Conservation (phyloP, 2,329 filamentous ascomycete species). For the Laburnicola sp. region DNA sequence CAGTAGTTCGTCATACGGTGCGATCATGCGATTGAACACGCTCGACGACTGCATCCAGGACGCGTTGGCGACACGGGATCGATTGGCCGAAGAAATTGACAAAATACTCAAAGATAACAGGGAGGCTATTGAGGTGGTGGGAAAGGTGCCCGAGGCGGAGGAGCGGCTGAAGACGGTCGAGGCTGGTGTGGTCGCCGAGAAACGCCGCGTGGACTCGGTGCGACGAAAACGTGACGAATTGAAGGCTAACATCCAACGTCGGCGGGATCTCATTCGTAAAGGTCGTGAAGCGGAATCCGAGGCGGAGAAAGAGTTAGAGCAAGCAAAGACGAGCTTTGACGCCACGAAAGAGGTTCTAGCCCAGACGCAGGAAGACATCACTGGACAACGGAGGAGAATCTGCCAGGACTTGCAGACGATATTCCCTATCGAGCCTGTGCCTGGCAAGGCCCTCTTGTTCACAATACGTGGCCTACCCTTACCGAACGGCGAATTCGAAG, state of each 20-base stretch:
- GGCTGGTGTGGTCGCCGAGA: slow-evolving; percentile 63
- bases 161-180: slow-evolving; percentile 51
- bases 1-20: slow-evolving; percentile 81
- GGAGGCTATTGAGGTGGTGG: slow-evolving; percentile 40
- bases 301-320: slow-evolving; percentile 63
- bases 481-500: slow-evolving; percentile 78
- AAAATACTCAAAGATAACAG: slow-evolving; percentile 46
- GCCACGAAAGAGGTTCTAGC: slow-evolving; percentile 59
- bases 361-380: slow-evolving; percentile 66
- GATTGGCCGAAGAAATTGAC: slow-evolving; percentile 78
- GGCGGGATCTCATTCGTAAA: slow-evolving; percentile 67
- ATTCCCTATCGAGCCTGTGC: slow-evolving; percentile 75
- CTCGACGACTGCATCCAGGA: slow-evolving; percentile 91
- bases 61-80: slow-evolving; percentile 74
- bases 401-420: slow-evolving; percentile 79
- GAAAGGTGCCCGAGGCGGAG: slow-evolving; percentile 48
- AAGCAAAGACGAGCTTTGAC: slow-evolving; percentile 52
- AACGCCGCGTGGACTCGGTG: slow-evolving; percentile 65
- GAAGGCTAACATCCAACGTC: slow-evolving; percentile 64
- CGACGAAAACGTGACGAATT: slow-evolving; percentile 69
- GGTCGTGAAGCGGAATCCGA: slow-evolving; percentile 64
- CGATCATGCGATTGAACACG: slow-evolving; percentile 84
- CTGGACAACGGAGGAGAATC: slow-evolving; percentile 83
- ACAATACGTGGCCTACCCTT: slow-evolving; percentile 78
- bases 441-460: slow-evolving; percentile 70